phyloP scores from a whole-genome alignment of 2,329 filamentous ascomycete genomes.

The Pseudocercospora pini-densiflorae region DNA sequence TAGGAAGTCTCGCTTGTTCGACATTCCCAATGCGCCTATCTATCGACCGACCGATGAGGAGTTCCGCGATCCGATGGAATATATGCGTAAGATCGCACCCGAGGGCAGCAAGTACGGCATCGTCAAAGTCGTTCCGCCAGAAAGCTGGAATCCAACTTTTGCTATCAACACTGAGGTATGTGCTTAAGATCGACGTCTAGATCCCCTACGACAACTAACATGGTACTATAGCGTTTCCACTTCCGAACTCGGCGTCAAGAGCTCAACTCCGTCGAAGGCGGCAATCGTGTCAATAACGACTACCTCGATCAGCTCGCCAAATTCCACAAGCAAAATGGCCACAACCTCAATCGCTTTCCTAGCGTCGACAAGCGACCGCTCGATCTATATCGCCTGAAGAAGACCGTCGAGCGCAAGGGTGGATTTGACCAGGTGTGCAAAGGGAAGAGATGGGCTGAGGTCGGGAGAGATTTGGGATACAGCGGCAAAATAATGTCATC shows the following conservation, averaged over 20 bases:
- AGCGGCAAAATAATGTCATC: conserved; percentile 99
- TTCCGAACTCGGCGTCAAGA: conserved; percentile 96
- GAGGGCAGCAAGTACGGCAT: conserved; percentile 89
- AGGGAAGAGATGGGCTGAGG: conserved; percentile 98
- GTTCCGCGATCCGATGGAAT: conserved; percentile 91
- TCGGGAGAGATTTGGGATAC: conserved; percentile 93
- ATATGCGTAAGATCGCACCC: conserved; percentile 87
- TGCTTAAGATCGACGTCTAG: conserved; percentile 7
- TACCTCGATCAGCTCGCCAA: conserved; percentile 95
- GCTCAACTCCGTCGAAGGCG: conserved; percentile 95
- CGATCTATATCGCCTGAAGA: conserved; percentile 94
- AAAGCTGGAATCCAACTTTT: conserved; percentile 92
- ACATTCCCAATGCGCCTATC: conserved; percentile 85
- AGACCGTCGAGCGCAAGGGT: conserved; percentile 90
- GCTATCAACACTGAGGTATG: conserved; percentile 95
- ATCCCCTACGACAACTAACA: conserved; percentile 22
- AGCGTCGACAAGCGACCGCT: conserved; percentile 98
- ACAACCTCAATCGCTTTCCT: conserved; percentile 88
- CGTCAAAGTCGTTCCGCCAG: conserved; percentile 93
- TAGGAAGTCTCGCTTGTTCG: conserved; percentile 67
- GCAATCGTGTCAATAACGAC: conserved; percentile 91
- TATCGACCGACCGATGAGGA: conserved; percentile 91
- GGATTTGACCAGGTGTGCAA: conserved; percentile 98
- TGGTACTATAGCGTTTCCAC: conserved; percentile 77
- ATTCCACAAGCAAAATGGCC: conserved; percentile 96